A percentile compares a stretch with the other conserved stretches of the same genome.
Evolutionary conservation across 2,329 filamentous ascomycete species (phyloP).

Genomic region (Colletotrichum truncatum): DNA sequence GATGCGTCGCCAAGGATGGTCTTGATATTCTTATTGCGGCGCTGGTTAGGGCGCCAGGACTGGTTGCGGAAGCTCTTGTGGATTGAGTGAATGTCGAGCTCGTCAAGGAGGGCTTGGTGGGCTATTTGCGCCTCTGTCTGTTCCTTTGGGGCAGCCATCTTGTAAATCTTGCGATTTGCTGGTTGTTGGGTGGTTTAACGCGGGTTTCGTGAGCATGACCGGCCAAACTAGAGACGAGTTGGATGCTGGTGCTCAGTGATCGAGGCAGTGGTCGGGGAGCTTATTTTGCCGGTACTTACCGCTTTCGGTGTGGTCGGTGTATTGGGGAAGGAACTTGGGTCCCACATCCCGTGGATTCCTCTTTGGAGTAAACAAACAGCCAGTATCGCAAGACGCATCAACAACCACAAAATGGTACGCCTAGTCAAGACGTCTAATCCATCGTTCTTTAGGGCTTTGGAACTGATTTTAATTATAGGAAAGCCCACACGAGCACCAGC

Average conservation of each 20-base stretch:
- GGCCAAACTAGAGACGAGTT: neutral
- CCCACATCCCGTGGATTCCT: neutral
- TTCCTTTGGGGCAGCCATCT: conserved; percentile 73
- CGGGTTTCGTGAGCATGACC: neutral
- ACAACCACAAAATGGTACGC: conserved; percentile 25
- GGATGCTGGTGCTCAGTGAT: neutral
- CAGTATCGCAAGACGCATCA: neutral
- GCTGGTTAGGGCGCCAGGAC: conserved; percentile 90
- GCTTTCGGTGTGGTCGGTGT: conserved; percentile 23
- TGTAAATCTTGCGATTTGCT: conserved; percentile 52
- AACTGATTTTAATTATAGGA: conserved; percentile 72
- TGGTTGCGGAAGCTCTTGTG: conserved; percentile 91
- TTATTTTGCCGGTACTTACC: conserved; percentile 30
- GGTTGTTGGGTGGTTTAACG: neutral
- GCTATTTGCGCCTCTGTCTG: conserved; percentile 79
- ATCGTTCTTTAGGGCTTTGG: neutral
- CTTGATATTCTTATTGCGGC: conserved; percentile 99
- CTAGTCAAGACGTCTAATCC: neutral
- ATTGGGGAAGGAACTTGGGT: neutral
- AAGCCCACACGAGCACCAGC: conserved; percentile 96
- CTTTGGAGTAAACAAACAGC: conserved; percentile 23
- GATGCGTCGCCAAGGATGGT: conserved; percentile 91
- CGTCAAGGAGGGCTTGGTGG: conserved; percentile 86
- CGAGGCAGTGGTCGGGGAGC: conserved; percentile 14
- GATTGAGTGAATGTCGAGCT: conserved; percentile 88